phyloP scores from a whole-genome alignment of 441 rosid species.

The Populus tomentosa region DNA sequence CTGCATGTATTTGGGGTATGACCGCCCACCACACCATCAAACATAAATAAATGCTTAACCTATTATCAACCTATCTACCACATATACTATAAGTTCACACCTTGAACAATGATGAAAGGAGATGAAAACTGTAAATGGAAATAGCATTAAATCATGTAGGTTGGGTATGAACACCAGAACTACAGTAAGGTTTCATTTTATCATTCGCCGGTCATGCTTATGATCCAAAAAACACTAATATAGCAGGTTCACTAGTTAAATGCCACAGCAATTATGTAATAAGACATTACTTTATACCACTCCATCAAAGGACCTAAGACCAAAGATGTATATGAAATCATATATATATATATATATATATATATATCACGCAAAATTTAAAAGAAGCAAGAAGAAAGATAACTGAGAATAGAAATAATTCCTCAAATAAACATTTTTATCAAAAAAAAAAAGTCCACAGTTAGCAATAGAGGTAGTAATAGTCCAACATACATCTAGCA shows the following conservation, averaged over 20 bases:
- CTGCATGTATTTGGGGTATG: slow-evolving; percentile 55
- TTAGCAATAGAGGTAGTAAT: slow-evolving; percentile 32
- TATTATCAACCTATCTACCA: slow-evolving; percentile 21
- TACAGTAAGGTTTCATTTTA: slow-evolving; percentile 1
- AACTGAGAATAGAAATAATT: slow-evolving; percentile 13
- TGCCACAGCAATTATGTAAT: neutral
- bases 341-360: neutral
- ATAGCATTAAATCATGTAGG: slow-evolving; percentile 2
- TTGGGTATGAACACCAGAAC: neutral
- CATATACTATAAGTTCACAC: slow-evolving; percentile 12
- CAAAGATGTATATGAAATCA: neutral
- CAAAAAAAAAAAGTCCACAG: slow-evolving; percentile 17
- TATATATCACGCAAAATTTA: neutral
- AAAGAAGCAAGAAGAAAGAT: slow-evolving; percentile 2
- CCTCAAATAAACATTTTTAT: slow-evolving; percentile 21
- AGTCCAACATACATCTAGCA: slow-evolving; percentile 62
- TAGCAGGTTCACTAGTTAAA: slow-evolving; percentile 2
- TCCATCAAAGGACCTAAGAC: slow-evolving; percentile 5
- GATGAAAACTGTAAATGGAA: neutral
- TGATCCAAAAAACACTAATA: neutral
- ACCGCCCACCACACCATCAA: slow-evolving; percentile 42
- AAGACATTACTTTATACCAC: neutral
- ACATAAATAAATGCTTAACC: slow-evolving; percentile 29
- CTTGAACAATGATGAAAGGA: slow-evolving; percentile 2
- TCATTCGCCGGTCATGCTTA: slow-evolving; percentile 11